phyloP scores from a whole-genome alignment of 2,329 filamentous ascomycete genomes.

The Zymoseptoria tritici region DNA sequence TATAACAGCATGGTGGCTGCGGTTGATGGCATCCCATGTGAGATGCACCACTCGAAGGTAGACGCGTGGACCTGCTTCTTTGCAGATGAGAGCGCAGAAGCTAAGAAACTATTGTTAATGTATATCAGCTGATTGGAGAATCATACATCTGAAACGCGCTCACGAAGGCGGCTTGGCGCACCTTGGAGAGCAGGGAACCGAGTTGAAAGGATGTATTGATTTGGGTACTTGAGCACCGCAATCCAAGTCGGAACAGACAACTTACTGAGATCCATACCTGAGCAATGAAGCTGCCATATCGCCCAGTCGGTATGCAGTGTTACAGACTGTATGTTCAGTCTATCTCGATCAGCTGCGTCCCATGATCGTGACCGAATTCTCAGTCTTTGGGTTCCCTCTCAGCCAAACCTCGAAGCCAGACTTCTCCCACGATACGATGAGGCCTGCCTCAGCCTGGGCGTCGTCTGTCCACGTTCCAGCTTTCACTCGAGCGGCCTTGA shows the following conservation, averaged over 20 bases:
- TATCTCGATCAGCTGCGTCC: not conserved
- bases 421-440: not conserved
- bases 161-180: not conserved
- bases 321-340: not conserved
- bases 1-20: not conserved
- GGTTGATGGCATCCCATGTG: not conserved
- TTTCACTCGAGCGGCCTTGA: not conserved
- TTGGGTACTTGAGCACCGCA: not conserved
- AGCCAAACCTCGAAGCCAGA: not conserved
- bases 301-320: not conserved
- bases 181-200: not conserved
- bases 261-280: not conserved
- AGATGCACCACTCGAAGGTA: not conserved
- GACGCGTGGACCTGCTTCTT: not conserved
- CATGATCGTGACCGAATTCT: not conserved
- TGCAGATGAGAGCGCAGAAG: not conserved
- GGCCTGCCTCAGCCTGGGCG: not conserved
- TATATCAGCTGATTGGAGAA: not conserved
- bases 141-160: not conserved
- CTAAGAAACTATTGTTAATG: not conserved
- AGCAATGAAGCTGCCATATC: not conserved
- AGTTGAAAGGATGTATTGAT: not conserved
- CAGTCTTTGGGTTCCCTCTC: not conserved
- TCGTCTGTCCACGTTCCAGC: not conserved
- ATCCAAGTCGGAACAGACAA: not conserved